A percentile compares a stretch with the other conserved stretches of the same genome.
These are phyloP conservation scores for Emydomyces testavorans DNA, from an alignment of 2,329 filamentous ascomycete species.

Conservation along the genomic window DNA sequence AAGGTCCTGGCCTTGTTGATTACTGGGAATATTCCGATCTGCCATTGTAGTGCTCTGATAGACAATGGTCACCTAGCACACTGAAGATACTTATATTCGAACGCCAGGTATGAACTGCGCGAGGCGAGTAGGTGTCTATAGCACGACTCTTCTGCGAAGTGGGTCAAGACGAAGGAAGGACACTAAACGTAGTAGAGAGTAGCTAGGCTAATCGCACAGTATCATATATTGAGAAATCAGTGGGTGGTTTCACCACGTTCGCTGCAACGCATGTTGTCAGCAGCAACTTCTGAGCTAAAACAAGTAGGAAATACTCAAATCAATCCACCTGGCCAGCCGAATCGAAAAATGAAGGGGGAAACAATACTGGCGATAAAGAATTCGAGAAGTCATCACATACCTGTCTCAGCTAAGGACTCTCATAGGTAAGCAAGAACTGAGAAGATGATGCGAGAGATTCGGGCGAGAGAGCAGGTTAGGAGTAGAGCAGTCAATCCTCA, in stretches of 20 bases:
- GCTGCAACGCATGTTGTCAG: too few relatives aligned
- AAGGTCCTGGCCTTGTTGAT: constrained; percentile 30
- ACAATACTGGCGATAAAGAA: not conserved
- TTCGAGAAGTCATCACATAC: not conserved
- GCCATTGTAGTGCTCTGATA: constrained; percentile 24
- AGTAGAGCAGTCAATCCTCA: not conserved
- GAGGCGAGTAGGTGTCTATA: not conserved
- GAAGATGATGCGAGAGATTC: not conserved
- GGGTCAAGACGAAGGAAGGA: not conserved
- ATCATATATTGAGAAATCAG: too few relatives aligned
- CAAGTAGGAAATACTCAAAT: too few relatives aligned
- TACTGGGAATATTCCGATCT: constrained; percentile 27
- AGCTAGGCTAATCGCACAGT: not conserved
- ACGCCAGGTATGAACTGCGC: not conserved
- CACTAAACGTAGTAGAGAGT: not conserved
- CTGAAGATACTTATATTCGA: not conserved
- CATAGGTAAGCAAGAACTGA: not conserved
- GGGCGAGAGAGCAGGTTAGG: not conserved
- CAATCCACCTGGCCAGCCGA: not conserved
- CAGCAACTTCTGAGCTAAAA: too few relatives aligned
- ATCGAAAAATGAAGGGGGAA: not conserved
- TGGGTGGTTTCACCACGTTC: too few relatives aligned
- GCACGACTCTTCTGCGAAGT: not conserved
- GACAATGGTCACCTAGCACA: not conserved
- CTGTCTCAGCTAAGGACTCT: not conserved